phyloP scores from a whole-genome alignment of 2,329 filamentous ascomycete species.

The Coleophoma eucalyptorum region DNA sequence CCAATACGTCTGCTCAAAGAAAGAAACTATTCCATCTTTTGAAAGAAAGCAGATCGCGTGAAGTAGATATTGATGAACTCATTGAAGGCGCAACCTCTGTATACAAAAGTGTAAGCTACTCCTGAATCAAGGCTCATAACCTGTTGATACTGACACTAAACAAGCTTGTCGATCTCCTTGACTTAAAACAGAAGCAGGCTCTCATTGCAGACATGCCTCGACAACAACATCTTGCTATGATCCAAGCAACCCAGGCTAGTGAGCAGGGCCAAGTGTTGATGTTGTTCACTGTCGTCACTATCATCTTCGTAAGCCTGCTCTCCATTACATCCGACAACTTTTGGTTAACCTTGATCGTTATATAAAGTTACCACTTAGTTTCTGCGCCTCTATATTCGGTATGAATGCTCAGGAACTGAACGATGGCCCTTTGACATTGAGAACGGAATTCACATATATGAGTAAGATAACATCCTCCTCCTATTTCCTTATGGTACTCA shows the following conservation, averaged over 20 bases:
- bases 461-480: too few species aligned
- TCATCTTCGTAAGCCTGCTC: too few species aligned
- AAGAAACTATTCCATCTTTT: too few species aligned
- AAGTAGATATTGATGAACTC: too few species aligned
- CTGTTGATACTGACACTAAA: not conserved
- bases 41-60: too few species aligned
- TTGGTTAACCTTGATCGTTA: too few species aligned
- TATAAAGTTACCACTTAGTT: slow-evolving; percentile 12
- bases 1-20: too few species aligned
- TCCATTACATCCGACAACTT: too few species aligned
- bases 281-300: slow-evolving; percentile 19
- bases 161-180: slow-evolving; percentile 31
- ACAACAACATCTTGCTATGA: slow-evolving; percentile 34
- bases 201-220: slow-evolving; percentile 39
- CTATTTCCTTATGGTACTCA: too few species aligned
- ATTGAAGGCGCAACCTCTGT: slow-evolving; percentile 3
- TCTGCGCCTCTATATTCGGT: slow-evolving; percentile 4
- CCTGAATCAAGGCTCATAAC: not conserved
- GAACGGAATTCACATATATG: slow-evolving; percentile 7
- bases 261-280: slow-evolving; percentile 39
- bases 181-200: slow-evolving; percentile 42
- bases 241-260: slow-evolving; percentile 34
- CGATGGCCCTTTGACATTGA: slow-evolving; percentile 4
- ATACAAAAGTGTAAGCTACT: not conserved
- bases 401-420: slow-evolving; percentile 6